Evolutionary conservation across 208 protist species (phyloP), one percentile per base, ranked within the genome.

Genomic region (Leishmania aethiopica): DNA sequence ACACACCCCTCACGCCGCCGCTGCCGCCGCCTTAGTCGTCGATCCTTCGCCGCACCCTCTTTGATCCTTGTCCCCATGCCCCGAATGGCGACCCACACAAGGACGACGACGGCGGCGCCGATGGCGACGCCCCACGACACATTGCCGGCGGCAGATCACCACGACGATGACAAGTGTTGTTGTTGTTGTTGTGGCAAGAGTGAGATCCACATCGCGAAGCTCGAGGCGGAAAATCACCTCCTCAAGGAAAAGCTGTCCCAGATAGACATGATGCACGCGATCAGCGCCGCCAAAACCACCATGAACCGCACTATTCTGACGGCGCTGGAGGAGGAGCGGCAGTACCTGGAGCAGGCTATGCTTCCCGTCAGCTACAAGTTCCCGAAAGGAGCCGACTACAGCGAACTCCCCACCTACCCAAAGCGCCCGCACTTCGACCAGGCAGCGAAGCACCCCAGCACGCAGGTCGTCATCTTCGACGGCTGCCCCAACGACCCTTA

Each of bases 401-500:
- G 90, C 74, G 89, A 92, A 37, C 83, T 97, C 55, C 93, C 87
- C 51, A 93, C 92, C 40, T 93, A 93, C 85, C 93, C 91, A 32
- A 85, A 86, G 40, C 88, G 92, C 25, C 94, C 94, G 60, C 92
- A 95, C 88, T 97, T 97, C 78, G 84, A 95, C 78, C 85, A 89
- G 77, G 88, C 92, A 53, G 87, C 88, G 47, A 82, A 78, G 47
- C 88, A 95, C 77, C 90, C 90, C 60, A 87, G 83, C 81, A 96
- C 94, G 45, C 86, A 95, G 77, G 83, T 97, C 6, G 92, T 97
- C 32, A 91, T 92, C 83, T 97, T 96, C 82, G 94, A 97, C 71
- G 94, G 94, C 79, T 95, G 92, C 81, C 91, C 94, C 51, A 96
- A 97, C 79, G 96, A 98, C 85, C 92, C 93, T 4, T 97, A 98